phyloP scores from a whole-genome alignment of 2,329 filamentous ascomycete genomes.

The Trichoderma simmonsii region DNA sequence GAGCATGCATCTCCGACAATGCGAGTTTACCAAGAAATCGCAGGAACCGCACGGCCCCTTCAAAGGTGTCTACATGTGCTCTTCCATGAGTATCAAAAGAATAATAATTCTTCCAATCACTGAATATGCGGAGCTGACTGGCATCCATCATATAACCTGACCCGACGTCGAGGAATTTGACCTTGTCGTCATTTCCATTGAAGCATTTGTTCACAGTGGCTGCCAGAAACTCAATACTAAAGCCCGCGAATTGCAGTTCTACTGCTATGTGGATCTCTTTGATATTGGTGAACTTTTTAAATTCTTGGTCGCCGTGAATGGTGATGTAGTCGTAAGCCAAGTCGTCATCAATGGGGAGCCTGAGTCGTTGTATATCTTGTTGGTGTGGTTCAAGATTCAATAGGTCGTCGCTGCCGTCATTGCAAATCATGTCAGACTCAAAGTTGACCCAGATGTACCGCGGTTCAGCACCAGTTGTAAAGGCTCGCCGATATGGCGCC shows the following conservation, averaged over 20 bases:
- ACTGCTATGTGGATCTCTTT: not conserved
- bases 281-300: not conserved
- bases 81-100: not conserved
- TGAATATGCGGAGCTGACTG: not conserved
- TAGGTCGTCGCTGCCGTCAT: not conserved
- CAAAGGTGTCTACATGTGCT: not conserved
- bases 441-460: not conserved
- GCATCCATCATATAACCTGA: not conserved
- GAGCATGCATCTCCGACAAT: not conserved
- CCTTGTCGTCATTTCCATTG: not conserved
- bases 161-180: not conserved
- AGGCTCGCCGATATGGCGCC: not conserved
- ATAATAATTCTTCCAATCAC: not conserved
- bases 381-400: accelerated
- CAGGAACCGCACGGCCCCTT: not conserved
- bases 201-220: not conserved
- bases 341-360: not conserved
- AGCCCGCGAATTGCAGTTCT: not conserved
- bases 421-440: not conserved
- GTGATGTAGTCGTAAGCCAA: accelerated
- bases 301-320: not conserved
- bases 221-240: not conserved
- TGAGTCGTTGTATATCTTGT: not conserved
- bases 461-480: not conserved
- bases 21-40: not conserved